phyloP scores from a whole-genome alignment of 106 monocot genomes.

The Acorus gramineus region DNA sequence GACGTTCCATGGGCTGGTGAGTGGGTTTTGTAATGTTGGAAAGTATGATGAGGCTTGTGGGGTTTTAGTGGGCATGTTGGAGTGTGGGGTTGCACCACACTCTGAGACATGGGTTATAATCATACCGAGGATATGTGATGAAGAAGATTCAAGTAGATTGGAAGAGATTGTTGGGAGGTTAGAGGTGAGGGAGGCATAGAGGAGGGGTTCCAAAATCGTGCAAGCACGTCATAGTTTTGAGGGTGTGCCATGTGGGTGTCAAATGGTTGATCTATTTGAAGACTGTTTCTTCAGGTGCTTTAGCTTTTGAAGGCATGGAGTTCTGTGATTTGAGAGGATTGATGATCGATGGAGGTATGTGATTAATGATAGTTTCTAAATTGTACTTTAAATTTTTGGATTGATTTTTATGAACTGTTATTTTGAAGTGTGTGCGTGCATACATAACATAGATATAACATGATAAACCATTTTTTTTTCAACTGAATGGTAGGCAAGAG shows the following conservation, averaged over 20 bases:
- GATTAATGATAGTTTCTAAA: too few species aligned
- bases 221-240: constrained; percentile 6
- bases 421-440: too few species aligned
- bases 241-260: background rate
- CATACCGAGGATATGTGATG: constrained; percentile 20
- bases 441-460: too few species aligned
- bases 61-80: constrained; percentile 52
- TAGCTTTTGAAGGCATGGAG: too few species aligned
- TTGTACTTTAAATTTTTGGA: too few species aligned
- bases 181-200: constrained; percentile 16
- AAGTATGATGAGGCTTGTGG: constrained; percentile 39
- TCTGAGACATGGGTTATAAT: constrained; percentile 52
- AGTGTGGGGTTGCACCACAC: constrained; percentile 55
- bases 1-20: constrained; percentile 55
- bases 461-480: too few species aligned
- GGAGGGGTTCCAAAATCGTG: constrained; percentile 13
- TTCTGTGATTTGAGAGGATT: too few species aligned
- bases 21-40: constrained; percentile 63
- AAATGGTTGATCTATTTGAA: too few species aligned
- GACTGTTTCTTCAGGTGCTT: too few species aligned
- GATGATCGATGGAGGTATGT: too few species aligned
- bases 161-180: constrained; percentile 12
- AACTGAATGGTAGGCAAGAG: too few species aligned
- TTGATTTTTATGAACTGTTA: too few species aligned
- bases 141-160: constrained; percentile 16